phyloP scores from a whole-genome alignment of 2,329 filamentous ascomycete species.

The Geosmithia morbida region DNA sequence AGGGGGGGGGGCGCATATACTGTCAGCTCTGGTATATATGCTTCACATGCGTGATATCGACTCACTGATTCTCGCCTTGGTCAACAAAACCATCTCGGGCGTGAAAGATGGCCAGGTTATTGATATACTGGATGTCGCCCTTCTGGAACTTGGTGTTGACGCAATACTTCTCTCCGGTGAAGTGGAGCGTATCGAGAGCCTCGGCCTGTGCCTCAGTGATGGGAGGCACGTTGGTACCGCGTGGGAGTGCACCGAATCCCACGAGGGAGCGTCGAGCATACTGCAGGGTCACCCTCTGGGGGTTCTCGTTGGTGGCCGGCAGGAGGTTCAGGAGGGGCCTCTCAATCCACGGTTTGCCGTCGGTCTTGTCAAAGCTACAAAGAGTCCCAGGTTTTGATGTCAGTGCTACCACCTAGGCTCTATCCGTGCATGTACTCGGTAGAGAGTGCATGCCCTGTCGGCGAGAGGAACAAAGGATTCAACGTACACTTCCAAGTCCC shows the following conservation, averaged over 20 bases:
- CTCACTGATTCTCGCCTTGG: slow-evolving; percentile 26
- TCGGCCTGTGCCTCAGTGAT: slow-evolving; percentile 38
- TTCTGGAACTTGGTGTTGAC: slow-evolving; percentile 29
- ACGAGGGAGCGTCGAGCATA: slow-evolving; percentile 46
- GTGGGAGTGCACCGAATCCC: slow-evolving; percentile 38
- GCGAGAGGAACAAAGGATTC: too few relatives aligned
- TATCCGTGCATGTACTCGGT: background rate
- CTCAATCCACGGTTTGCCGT: slow-evolving; percentile 32
- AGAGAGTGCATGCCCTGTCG: too few relatives aligned
- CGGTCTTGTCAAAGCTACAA: background rate
- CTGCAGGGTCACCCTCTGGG: slow-evolving; percentile 43
- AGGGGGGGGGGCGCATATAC: slow-evolving; percentile 5
- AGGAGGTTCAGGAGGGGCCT: slow-evolving; percentile 43
- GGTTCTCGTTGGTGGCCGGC: slow-evolving; percentile 23
- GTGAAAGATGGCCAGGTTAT: slow-evolving; percentile 40
- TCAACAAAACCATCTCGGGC: slow-evolving; percentile 33
- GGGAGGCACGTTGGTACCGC: slow-evolving; percentile 38
- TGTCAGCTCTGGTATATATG: background rate
- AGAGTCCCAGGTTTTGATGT: background rate
- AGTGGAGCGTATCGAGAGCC: slow-evolving; percentile 35
- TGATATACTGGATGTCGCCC: slow-evolving; percentile 39
- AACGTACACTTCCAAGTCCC: slow-evolving; percentile 18
- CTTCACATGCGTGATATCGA: slow-evolving; percentile 9
- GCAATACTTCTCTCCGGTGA: slow-evolving; percentile 28
- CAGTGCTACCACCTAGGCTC: background rate